Evolutionary conservation across 306 rosid genomes (phyloP).

Genomic region (Morella rubra): DNA sequence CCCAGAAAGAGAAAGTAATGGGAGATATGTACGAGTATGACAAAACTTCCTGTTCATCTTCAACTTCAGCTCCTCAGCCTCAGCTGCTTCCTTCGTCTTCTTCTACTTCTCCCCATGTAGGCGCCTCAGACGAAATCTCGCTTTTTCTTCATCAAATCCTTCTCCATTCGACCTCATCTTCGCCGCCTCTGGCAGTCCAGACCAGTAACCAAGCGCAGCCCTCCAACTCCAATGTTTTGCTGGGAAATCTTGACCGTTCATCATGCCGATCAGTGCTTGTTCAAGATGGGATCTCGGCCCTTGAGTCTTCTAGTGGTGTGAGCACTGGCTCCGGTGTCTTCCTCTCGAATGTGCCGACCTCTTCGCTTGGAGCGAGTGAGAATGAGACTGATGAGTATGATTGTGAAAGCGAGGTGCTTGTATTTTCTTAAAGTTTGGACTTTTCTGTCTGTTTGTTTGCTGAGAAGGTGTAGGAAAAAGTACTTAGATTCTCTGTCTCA

Average conservation of each 20-base stretch:
- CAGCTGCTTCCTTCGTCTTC: slow-evolving; percentile 26
- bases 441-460: slow-evolving; percentile 19
- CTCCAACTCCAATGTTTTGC: slow-evolving; percentile 22
- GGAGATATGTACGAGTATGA: slow-evolving; percentile 41
- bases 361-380: slow-evolving; percentile 52
- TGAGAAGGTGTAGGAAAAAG: slow-evolving; percentile 6
- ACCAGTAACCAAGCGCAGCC: slow-evolving; percentile 17
- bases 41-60: slow-evolving; percentile 32
- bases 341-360: slow-evolving; percentile 47
- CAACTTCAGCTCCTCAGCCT: slow-evolving; percentile 32
- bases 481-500: neutral
- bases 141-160: slow-evolving; percentile 84
- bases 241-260: slow-evolving; percentile 29
- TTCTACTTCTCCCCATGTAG: neutral
- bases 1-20: slow-evolving; percentile 36
- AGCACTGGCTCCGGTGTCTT: slow-evolving; percentile 8
- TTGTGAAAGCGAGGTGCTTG: slow-evolving; percentile 79
- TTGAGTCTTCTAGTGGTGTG: slow-evolving; percentile 34
- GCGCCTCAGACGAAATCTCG: slow-evolving; percentile 76
- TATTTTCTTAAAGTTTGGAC: slow-evolving; percentile 13
- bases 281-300: slow-evolving; percentile 47
- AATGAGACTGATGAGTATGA: slow-evolving; percentile 76
- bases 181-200: slow-evolving; percentile 21
- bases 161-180: slow-evolving; percentile 61
- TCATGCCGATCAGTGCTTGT: slow-evolving; percentile 12